Evolutionary conservation across 2,329 filamentous ascomycete genomes (phyloP).

Genomic region (Truncatella angustata): DNA sequence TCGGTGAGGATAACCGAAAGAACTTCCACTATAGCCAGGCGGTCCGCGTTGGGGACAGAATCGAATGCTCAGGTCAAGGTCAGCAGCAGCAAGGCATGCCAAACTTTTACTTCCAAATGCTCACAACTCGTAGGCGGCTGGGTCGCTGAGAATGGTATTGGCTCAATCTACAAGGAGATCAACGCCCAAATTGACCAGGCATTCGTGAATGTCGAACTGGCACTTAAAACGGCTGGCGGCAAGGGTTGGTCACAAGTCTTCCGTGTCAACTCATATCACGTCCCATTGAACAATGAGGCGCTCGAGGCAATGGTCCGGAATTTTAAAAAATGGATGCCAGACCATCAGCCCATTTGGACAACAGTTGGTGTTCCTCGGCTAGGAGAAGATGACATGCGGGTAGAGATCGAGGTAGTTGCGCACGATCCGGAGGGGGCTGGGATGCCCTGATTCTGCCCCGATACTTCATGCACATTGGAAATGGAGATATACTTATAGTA

Average conservation of each 20-base stretch:
- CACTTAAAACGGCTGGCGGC: conserved; percentile 49
- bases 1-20: conserved; percentile 26
- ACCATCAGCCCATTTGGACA: conserved; percentile 54
- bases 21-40: conserved; percentile 42
- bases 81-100: background rate
- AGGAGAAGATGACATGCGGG: conserved; percentile 47
- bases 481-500: too few relatives aligned
- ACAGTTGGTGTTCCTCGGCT: conserved; percentile 47
- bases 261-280: conserved; percentile 44
- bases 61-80: conserved; percentile 48
- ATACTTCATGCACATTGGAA: too few relatives aligned
- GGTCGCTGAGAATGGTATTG: conserved; percentile 25
- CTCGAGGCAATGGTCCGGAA: conserved; percentile 41
- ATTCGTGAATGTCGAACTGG: conserved; percentile 54
- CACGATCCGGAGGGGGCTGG: conserved; percentile 2
- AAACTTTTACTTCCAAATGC: background rate
- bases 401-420: conserved; percentile 58
- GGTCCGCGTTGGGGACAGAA: conserved; percentile 45
- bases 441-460: too few relatives aligned
- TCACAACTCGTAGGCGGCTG: conserved; percentile 24
- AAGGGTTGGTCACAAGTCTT: conserved; percentile 56
- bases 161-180: conserved; percentile 31
- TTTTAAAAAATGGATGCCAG: conserved; percentile 48
- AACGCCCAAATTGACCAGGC: conserved; percentile 48
- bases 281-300: conserved; percentile 37